phyloP scores from a whole-genome alignment of 108 stramenopile genomes.

The Cyclotella baltica region DNA sequence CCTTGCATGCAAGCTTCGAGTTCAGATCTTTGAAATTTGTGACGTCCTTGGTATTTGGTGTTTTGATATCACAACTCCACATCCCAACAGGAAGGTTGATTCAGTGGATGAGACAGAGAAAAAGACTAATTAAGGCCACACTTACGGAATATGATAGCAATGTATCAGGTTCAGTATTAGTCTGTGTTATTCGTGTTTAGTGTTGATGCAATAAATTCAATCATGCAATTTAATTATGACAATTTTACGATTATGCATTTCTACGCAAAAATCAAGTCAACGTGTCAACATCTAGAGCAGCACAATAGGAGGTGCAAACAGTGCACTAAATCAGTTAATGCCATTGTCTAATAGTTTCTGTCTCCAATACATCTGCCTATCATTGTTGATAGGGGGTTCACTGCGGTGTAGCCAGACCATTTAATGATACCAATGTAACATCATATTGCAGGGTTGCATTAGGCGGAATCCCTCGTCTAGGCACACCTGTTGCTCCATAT shows the following conservation, averaged over 20 bases:
- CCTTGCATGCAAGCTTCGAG: conserved; percentile 61
- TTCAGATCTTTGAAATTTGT: conserved; percentile 78
- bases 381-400: conserved; percentile 19
- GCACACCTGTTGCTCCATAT: conserved; percentile 77
- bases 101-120: background rate
- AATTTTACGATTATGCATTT: no score
- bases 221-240: no score
- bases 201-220: no score
- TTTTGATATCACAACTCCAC: conserved; percentile 78
- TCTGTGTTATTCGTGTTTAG: no score
- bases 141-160: background rate
- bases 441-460: conserved; percentile 87
- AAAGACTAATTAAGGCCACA: background rate
- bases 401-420: conserved; percentile 85
- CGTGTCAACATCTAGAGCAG: no score
- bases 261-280: no score
- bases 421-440: conserved; percentile 80
- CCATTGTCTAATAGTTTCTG: background rate
- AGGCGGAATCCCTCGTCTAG: conserved; percentile 82
- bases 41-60: conserved; percentile 83
- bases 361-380: background rate
- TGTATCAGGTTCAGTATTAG: background rate
- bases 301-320: background rate
- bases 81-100: background rate
- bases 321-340: background rate